Percentiles rank a stretch among this genome's conserved stretches.
Evolutionary conservation across 371 early-diverging fungal genomes (phyloP).

Genomic region (Apophysomyces variabilis): DNA sequence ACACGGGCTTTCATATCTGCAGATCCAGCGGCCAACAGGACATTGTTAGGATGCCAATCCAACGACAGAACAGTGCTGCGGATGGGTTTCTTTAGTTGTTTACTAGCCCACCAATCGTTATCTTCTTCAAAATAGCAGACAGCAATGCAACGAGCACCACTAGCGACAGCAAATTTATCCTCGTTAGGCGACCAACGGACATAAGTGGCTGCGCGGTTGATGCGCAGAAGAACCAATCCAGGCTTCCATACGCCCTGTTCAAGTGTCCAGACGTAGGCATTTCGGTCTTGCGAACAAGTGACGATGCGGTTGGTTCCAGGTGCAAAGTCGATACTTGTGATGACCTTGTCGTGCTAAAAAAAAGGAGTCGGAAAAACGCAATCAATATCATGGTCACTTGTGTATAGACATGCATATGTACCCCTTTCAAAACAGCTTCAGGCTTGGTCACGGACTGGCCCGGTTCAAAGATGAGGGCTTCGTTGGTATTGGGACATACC

Average conservation of each 20-base stretch:
- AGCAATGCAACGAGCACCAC: conserved; percentile 88
- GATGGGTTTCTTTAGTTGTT: conserved; percentile 95
- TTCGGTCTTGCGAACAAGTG: conserved; percentile 97
- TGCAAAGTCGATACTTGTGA: conserved; percentile 97
- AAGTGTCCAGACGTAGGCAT: conserved; percentile 96
- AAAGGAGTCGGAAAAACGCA: neutral
- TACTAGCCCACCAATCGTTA: conserved; percentile 96
- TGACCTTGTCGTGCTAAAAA: conserved; percentile 90
- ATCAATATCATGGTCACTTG: neutral
- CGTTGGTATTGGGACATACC: conserved; percentile 87
- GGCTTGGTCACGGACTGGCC: conserved; percentile 65
- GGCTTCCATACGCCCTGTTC: conserved; percentile 88
- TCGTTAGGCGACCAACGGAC: conserved; percentile 96
- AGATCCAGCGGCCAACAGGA: conserved; percentile 92
- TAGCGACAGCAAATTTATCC: conserved; percentile 98
- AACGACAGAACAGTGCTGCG: conserved; percentile 88
- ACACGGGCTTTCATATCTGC: conserved; percentile 97
- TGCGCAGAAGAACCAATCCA: conserved; percentile 90
- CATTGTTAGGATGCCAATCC: conserved; percentile 98
- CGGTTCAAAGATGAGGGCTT: conserved; percentile 86
- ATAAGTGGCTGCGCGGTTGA: conserved; percentile 96
- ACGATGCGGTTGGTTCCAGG: conserved; percentile 95
- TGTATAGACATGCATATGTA: conserved; percentile 33
- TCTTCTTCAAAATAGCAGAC: conserved; percentile 96
- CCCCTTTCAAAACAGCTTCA: conserved; percentile 76